phyloP scores from a whole-genome alignment of 2,329 filamentous ascomycete species.

The Sporothrix phasma region DNA sequence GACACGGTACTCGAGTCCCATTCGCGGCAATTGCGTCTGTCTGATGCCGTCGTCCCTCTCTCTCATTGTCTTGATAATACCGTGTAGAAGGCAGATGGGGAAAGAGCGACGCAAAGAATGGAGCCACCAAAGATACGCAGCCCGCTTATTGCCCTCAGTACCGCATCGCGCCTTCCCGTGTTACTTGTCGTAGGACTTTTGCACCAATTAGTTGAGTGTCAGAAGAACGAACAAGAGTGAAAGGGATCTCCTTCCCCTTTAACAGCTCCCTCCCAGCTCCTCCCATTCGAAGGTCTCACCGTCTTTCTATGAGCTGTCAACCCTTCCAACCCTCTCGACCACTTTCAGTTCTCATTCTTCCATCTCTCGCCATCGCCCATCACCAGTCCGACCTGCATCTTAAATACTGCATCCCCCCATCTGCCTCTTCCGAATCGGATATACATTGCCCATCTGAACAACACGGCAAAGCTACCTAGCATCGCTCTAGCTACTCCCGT shows the following conservation, averaged over 20 bases:
- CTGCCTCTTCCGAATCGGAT: constrained; percentile 1
- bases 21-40: background rate
- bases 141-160: background rate
- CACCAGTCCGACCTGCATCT: background rate
- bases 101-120: background rate
- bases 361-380: background rate
- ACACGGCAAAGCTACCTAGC: background rate
- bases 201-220: background rate
- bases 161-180: constrained; percentile 6
- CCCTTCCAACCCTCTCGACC: background rate
- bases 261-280: background rate
- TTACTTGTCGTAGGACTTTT: constrained; percentile 6
- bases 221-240: background rate
- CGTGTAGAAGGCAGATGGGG: too few relatives aligned
- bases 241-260: constrained; percentile 2
- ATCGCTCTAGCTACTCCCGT: background rate
- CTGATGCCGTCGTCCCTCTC: too few relatives aligned
- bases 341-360: background rate
- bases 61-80: too few relatives aligned
- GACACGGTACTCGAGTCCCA: background rate
- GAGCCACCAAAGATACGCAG: constrained; percentile 1
- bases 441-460: constrained; percentile 6
- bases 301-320: background rate
- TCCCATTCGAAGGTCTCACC: background rate
- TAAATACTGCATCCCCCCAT: background rate